Evolutionary conservation across 768 basidiomycete species (phyloP).

Genomic region (Boletales sp.): DNA sequence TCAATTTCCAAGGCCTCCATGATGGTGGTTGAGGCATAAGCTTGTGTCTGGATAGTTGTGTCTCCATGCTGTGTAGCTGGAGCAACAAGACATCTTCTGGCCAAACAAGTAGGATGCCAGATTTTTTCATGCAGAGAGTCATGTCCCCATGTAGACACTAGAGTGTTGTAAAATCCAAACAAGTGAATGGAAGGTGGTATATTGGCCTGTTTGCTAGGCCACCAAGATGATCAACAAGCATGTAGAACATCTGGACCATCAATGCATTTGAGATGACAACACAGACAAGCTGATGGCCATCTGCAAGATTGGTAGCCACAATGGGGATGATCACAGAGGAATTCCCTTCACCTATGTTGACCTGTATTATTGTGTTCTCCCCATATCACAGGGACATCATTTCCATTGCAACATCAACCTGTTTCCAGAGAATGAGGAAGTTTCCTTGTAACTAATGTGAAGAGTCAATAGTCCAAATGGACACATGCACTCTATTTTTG

Average conservation of each 20-base stretch:
- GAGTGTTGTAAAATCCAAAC: slow-evolving; percentile 23
- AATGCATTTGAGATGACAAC: not conserved
- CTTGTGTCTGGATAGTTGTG: slow-evolving; percentile 35
- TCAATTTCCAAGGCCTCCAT: not conserved
- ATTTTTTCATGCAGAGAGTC: slow-evolving; percentile 25
- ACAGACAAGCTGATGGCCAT: no score
- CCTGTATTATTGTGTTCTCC: no score
- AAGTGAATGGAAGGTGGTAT: not conserved
- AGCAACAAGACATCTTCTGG: not conserved
- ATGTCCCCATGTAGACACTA: no score
- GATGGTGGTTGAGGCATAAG: slow-evolving; percentile 12
- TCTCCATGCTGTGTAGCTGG: not conserved
- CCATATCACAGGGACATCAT: not conserved
- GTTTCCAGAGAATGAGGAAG: slow-evolving; percentile 35
- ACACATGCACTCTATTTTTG: not conserved
- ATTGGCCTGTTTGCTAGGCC: slow-evolving; percentile 28
- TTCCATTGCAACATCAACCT: not conserved
- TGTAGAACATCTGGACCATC: not conserved
- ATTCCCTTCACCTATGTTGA: no score
- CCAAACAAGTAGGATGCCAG: not conserved
- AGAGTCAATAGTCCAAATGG: not conserved
- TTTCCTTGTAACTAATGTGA: not conserved
- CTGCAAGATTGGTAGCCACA: no score
- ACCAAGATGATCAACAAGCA: slow-evolving; percentile 30
- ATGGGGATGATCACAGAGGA: no score